Conservation (phyloP, 768 basidiomycete genomes). For the Pleurotus eryngii region DNA sequence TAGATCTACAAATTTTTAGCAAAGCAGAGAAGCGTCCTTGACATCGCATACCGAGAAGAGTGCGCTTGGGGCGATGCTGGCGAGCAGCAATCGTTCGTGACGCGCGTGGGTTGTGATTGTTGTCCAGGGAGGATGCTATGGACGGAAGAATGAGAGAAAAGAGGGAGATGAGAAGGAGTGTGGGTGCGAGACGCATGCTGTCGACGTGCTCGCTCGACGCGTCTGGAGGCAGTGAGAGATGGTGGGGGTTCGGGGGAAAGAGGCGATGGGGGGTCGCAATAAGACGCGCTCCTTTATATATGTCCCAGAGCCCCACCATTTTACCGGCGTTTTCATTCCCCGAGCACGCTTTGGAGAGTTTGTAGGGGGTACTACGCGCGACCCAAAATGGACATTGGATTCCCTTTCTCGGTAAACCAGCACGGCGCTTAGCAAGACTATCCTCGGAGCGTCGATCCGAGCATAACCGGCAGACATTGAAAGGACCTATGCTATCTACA, state of each 20-base stretch:
- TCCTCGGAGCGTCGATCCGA: too few species aligned
- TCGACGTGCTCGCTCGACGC: neutral
- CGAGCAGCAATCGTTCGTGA: constrained; percentile 6
- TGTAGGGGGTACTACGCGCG: too few species aligned
- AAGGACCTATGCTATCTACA: too few species aligned
- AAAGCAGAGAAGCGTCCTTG: neutral
- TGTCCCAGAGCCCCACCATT: neutral
- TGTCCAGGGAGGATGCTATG: neutral
- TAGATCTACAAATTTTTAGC: constrained; percentile 1
- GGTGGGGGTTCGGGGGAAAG: constrained; percentile 1
- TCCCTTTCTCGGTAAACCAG: neutral
- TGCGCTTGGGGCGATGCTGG: constrained; percentile 8
- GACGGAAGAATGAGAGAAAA: constrained; percentile 6
- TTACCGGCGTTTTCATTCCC: neutral
- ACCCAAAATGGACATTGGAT: neutral
- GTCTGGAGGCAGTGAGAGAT: neutral
- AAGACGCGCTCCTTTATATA: constrained; percentile 1
- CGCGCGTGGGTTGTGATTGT: neutral
- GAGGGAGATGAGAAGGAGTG: constrained; percentile 10
- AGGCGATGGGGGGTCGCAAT: neutral
- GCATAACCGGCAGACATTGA: too few species aligned
- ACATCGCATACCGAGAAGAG: neutral
- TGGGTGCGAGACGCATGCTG: constrained; percentile 11
- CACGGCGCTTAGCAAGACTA: too few species aligned
- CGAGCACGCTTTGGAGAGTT: neutral